Conservation (phyloP, 345 rosid species). For the Boechera stricta region DNA sequence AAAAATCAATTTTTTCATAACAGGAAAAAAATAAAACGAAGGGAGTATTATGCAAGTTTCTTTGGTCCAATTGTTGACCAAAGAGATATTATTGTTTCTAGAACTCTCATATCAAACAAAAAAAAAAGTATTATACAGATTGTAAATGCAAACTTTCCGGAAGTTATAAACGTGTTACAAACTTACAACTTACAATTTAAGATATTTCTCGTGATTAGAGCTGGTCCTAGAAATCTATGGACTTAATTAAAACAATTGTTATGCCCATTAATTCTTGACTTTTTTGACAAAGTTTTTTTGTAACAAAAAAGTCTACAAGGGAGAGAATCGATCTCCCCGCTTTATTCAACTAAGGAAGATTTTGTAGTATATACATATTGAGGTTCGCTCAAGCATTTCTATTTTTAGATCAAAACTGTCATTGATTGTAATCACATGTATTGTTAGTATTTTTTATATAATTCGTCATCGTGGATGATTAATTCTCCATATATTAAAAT, state of each 20-base stretch:
- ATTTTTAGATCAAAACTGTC: neutral
- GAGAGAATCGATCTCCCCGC: neutral
- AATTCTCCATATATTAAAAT: neutral
- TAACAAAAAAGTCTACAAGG: neutral
- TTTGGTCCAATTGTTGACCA: neutral
- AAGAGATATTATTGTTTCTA: neutral
- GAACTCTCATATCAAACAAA: neutral
- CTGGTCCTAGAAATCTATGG: neutral
- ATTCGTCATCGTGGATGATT: neutral
- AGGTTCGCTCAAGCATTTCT: neutral
- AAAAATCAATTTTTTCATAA: too few species aligned
- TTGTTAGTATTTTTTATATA: neutral
- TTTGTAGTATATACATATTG: neutral
- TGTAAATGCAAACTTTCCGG: neutral
- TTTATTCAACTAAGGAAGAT: neutral
- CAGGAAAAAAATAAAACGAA: too few species aligned
- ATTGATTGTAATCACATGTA: slow-evolving; percentile 1
- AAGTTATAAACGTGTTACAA: neutral
- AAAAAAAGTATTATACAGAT: neutral
- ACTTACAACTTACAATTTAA: too few species aligned
- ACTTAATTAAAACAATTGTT: neutral
- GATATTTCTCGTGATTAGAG: slow-evolving; percentile 1
- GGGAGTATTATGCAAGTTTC: neutral
- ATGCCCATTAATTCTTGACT: neutral
- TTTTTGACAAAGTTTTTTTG: neutral